These are phyloP conservation scores for Tetratostichococcus sp. DNA, from an alignment of 139 green algal genomes.

Conservation along the genomic window DNA sequence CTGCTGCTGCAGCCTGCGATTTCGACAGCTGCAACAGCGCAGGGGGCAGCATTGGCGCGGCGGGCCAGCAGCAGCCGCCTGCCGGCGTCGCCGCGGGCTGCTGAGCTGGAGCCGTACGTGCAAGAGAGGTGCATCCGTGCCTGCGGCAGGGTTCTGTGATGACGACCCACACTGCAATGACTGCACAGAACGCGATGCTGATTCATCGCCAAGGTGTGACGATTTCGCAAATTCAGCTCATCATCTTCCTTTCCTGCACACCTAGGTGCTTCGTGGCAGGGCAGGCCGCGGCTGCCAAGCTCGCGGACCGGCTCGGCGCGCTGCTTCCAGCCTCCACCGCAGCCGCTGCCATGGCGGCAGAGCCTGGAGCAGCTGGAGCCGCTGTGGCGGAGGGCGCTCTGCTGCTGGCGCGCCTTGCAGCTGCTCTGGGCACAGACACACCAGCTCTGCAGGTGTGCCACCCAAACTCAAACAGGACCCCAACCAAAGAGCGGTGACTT, in stretches of 20 bases:
- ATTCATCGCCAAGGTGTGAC: no score
- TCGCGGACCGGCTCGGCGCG: slow-evolving; percentile 22
- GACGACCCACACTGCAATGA: no score
- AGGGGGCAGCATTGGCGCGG: neutral
- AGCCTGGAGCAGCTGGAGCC: slow-evolving; percentile 2
- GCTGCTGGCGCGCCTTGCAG: slow-evolving; percentile 29
- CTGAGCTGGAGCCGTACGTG: slow-evolving; percentile 55
- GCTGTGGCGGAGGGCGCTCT: slow-evolving; percentile 51
- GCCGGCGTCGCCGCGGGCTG: slow-evolving; percentile 21
- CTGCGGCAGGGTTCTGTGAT: rapidly evolving
- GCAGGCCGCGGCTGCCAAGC: slow-evolving; percentile 9
- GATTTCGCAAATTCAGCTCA: no score
- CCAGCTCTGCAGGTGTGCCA: neutral
- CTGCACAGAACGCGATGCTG: no score
- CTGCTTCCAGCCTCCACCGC: slow-evolving; percentile 12
- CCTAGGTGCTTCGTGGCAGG: slow-evolving; percentile 30
- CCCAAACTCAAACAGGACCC: slow-evolving; percentile 10
- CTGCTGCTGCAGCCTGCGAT: slow-evolving; percentile 12
- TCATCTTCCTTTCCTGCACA: no score
- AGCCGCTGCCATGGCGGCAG: neutral
- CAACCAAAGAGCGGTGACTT: no score
- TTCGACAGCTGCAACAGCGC: neutral
- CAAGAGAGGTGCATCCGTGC: slow-evolving; percentile 37
- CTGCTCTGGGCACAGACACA: neutral
- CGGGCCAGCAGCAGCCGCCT: slow-evolving; percentile 2